Conservation (phyloP, 257 asterid genomes). For the Rehmannia glutinosa region DNA sequence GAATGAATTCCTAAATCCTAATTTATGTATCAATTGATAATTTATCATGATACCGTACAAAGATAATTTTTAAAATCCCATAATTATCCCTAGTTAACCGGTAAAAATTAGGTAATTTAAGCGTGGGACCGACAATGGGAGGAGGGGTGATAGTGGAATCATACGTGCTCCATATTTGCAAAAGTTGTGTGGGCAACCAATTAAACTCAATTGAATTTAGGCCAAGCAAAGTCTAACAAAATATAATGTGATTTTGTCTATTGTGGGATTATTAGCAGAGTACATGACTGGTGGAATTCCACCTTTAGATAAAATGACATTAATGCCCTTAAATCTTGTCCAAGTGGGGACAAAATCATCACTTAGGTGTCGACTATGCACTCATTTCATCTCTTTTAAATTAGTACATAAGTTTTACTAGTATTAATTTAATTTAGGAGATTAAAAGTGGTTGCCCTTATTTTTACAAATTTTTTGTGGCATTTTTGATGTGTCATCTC, state of each 20-base stretch:
- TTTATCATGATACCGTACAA: too few species aligned
- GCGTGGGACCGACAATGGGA: not conserved
- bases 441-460: too few species aligned
- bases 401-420: not conserved
- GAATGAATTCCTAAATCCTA: too few species aligned
- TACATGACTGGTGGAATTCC: constrained; percentile 21
- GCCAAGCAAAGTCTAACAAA: constrained; percentile 1
- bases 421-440: not conserved
- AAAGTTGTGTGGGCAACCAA: constrained; percentile 17
- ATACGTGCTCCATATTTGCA: constrained; percentile 46
- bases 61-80: not conserved
- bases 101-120: constrained; percentile 32
- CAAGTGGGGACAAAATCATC: not conserved
- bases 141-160: constrained; percentile 29
- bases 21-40: too few species aligned
- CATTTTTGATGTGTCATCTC: too few species aligned
- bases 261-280: not conserved
- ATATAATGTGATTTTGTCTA: constrained; percentile 6
- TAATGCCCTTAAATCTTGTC: not conserved
- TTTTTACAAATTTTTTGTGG: too few species aligned
- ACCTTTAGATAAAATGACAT: constrained; percentile 4
- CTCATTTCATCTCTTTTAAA: not conserved
- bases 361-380: not conserved
- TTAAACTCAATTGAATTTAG: not conserved
- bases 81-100: not conserved